Conservation (phyloP, 306 rosid genomes). For the Lagenaria siceraria region DNA sequence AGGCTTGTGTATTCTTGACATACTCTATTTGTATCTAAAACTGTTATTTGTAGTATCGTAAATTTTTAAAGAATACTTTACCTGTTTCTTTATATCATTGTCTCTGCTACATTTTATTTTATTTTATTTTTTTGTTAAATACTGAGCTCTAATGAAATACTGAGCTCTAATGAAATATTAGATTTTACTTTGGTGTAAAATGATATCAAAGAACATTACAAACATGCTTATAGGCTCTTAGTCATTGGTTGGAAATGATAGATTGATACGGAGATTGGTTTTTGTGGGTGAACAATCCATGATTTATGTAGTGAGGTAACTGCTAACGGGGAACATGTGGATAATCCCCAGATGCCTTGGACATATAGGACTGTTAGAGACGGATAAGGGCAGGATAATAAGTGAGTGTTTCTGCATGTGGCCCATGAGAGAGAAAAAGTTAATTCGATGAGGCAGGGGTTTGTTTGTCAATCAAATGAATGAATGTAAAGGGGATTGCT, state of each 20-base stretch:
- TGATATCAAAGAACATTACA: neutral
- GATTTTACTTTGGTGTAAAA: neutral
- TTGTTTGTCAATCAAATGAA: neutral
- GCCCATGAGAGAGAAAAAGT: neutral
- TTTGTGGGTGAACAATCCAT: neutral
- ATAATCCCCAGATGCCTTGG: neutral
- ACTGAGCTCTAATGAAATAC: neutral
- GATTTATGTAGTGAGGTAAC: neutral
- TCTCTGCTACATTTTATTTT: neutral
- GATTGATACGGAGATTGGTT: neutral
- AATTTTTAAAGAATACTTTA: neutral
- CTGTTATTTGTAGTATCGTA: neutral
- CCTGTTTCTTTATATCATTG: neutral
- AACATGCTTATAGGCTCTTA: neutral
- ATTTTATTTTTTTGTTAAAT: neutral
- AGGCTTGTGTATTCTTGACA: constrained; percentile 14
- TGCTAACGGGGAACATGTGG: neutral
- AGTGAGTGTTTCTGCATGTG: neutral
- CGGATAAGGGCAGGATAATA: neutral
- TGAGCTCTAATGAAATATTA: neutral
- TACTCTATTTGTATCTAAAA: neutral
- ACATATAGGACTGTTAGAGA: neutral
- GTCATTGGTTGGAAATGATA: neutral
- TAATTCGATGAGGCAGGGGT: neutral
- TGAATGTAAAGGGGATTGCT: neutral